A percentile compares a stretch with the other conserved stretches of the same genome.
These are phyloP conservation scores for Cyclotella sp. DNA, from an alignment of 108 stramenopile genomes.

Conservation along the genomic window DNA sequence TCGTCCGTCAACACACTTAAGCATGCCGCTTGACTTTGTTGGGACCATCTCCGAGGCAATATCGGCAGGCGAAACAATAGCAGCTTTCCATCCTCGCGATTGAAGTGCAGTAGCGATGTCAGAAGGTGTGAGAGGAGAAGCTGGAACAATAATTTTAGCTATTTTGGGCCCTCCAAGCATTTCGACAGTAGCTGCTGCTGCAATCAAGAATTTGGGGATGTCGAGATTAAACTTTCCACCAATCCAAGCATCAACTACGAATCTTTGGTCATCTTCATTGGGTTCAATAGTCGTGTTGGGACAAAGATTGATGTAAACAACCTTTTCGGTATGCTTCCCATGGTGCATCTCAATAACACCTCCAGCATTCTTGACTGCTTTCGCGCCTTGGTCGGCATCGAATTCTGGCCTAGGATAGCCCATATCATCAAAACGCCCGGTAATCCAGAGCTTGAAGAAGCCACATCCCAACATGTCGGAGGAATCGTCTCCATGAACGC, in stretches of 20 bases:
- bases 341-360: slow-evolving; percentile 33
- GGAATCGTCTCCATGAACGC: slow-evolving; percentile 34
- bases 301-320: slow-evolving; percentile 35
- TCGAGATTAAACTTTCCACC: slow-evolving; percentile 31
- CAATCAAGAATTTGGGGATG: slow-evolving; percentile 31
- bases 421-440: slow-evolving; percentile 35
- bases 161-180: too few relatives aligned
- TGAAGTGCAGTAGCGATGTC: slow-evolving; percentile 25
- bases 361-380: slow-evolving; percentile 33
- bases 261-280: slow-evolving; percentile 34
- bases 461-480: slow-evolving; percentile 14
- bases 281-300: slow-evolving; percentile 31
- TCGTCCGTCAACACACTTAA: slow-evolving; percentile 34
- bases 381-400: slow-evolving; percentile 37
- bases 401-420: slow-evolving; percentile 36
- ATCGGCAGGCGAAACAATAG: slow-evolving; percentile 20
- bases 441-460: slow-evolving; percentile 40
- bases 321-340: slow-evolving; percentile 31
- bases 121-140: slow-evolving; percentile 11
- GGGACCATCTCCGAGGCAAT: slow-evolving; percentile 19
- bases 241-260: slow-evolving; percentile 36
- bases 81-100: slow-evolving; percentile 33
- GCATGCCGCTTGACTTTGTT: slow-evolving; percentile 9
- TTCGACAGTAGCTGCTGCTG: slow-evolving; percentile 42
- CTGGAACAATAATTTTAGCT: slow-evolving; percentile 26